phyloP scores from a whole-genome alignment of 352 stramenopile genomes.

The Phytophthora pseudosyringae region DNA sequence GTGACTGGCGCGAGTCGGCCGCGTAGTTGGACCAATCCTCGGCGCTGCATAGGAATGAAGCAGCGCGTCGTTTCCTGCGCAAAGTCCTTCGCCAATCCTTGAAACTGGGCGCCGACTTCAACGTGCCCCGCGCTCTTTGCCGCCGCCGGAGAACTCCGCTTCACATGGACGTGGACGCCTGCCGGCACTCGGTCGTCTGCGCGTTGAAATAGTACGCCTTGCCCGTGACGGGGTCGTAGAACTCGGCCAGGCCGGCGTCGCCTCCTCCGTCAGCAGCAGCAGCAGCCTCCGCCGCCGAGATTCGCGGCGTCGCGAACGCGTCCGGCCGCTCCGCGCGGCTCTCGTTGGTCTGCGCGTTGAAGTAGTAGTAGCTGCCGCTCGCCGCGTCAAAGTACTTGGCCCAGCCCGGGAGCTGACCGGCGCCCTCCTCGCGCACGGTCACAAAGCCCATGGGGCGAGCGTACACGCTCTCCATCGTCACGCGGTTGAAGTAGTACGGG shows the following conservation, averaged over 20 bases:
- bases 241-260: conserved; percentile 19
- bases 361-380: conserved; percentile 71
- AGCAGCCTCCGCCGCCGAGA: conserved; percentile 21
- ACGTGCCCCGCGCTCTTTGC: conserved; percentile 14
- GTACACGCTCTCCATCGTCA: conserved; percentile 77
- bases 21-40: conserved; percentile 11
- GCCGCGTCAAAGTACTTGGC: conserved; percentile 67
- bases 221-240: conserved; percentile 48
- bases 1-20: conserved; percentile 29
- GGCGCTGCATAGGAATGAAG: conserved; percentile 3
- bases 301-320: conserved; percentile 52
- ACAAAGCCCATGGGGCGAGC: conserved; percentile 38
- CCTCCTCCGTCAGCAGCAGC: conserved; percentile 14
- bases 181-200: conserved; percentile 59
- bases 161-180: conserved; percentile 21
- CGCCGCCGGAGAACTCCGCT: not conserved
- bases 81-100: conserved; percentile 9
- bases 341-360: conserved; percentile 57
- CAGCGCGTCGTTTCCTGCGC: conserved; percentile 20
- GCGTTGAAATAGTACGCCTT: conserved; percentile 57
- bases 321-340: conserved; percentile 48
- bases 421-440: conserved; percentile 24
- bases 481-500: conserved; percentile 85
- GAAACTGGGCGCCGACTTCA: conserved; percentile 21
- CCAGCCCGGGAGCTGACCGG: conserved; percentile 24